Evolutionary conservation across 2,329 filamentous ascomycete species (phyloP), one percentile per base, ranked within the genome.

Genomic region (Penicillium sp.): DNA sequence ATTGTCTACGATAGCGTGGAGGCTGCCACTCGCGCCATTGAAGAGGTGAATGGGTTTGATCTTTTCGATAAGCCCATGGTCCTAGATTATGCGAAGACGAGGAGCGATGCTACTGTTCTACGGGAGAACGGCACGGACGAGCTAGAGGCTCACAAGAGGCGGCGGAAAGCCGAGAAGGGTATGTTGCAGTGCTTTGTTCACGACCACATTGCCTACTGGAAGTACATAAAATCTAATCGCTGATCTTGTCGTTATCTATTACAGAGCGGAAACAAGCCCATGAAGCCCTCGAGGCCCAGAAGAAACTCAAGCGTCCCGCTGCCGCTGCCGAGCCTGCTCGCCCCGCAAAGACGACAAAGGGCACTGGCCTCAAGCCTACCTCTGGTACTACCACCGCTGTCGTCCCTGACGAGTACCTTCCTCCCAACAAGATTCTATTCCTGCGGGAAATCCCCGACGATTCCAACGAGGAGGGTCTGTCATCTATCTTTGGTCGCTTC

Each of bases 351-450:
- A 82, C 88, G 16, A 83, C 85, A n/a, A 84, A 87, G 67, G 86
- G 87, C 43, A 80, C 85, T 25, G 91, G 91, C 33, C 85, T 93
- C 78, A 96, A 96, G 74, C 85, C 90, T 5, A 89, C 88, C 1
- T 86, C 85, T 57, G 83, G 86, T 6, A 81, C 86, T 14, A 82
- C 86, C 1, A 82, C 88, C 3, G 83, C 89, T 11, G 88, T 92
- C 54, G 88, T 98, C 19, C 92, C 93, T n/a, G 95, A 98, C 83
- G 95, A 99, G 78, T 98, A 96, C 75, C 85, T 98, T 4, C 93
- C 93, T 4, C 93, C 95, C 35, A 98, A 98, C 85, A 97, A 96
- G 80, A 96, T 92, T 65, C 84, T 99, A 35, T 96, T 98, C 78
- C 81, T 98, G 60, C 92, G 96, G 79, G 93, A 98, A 68, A 78